Evolutionary conservation across 148 eudicot genomes (phyloP), one percentile per base, ranked within the genome.

Genomic region (Rhododendron griersonianum): DNA sequence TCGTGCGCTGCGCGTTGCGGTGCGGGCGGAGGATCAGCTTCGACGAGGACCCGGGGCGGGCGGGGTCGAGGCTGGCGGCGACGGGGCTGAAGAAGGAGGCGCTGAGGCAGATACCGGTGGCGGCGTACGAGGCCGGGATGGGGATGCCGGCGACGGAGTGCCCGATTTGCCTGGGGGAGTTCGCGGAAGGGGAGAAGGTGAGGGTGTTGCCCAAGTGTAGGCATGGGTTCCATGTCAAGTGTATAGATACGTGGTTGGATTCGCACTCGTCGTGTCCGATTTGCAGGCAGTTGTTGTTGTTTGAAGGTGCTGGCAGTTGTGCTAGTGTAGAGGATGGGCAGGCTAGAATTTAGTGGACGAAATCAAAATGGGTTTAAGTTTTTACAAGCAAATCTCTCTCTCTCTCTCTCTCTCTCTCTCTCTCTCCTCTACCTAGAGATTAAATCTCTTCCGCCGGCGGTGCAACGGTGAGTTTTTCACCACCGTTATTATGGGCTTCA

Each of bases 131-230:
- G 21, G 21, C 75, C 47, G 89, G 81, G 0, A 3, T 53, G 5
- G 76, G 84, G 23, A 65, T 67, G 23, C 48, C 81, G 83, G 81
- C 78, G 50, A 57, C 83, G 35, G 89, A 87, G 39, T 87, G 89
- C 48, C 47, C 89, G n/a, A 87, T 87, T 48, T 87, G 89, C 61
- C 74, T 87, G 10, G 89, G 86, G 47, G 89, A 87, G 25, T 87
- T 78, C 23, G 83, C 8, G 1, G 86, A 84, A 28, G 89, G 84
- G 47, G 89, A 87, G 69, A 84, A 85, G 39, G 86, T 87, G 16
- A 37, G 89, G 48, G 45, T 84, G 2, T 65, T 87, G 74, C 89
- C 89, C 0, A 80, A n/a, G 39, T 87, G 89, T 9, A 87, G 81
- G 44, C 89, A 87, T 30, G 84, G 71, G 18, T 87, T 84, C 37